Percentiles rank a stretch among this genome's conserved stretches.
Evolutionary conservation across 768 basidiomycete genomes (phyloP).

Genomic region (Rhizopogon sp.): DNA sequence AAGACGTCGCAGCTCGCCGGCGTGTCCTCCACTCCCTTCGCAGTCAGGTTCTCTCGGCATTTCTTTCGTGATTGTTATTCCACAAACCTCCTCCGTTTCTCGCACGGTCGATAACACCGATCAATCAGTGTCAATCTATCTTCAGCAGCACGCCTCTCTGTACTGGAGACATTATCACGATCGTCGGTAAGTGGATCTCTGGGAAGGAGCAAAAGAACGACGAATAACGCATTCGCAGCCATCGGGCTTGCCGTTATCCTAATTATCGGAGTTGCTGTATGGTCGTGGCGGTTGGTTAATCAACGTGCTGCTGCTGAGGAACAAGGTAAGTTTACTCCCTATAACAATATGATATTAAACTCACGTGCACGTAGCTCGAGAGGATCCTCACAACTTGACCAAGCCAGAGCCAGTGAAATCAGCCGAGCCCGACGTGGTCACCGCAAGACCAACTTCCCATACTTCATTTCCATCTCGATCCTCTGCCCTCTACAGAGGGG

Average conservation of each 20-base stretch:
- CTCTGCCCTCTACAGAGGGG: not conserved
- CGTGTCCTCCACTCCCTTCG: not conserved
- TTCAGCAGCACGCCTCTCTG: slow-evolving; percentile 11
- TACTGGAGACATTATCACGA: slow-evolving; percentile 17
- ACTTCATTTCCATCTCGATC: not conserved
- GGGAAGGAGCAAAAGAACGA: not conserved
- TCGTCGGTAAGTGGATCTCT: slow-evolving; percentile 13
- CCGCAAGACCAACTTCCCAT: slow-evolving; percentile 2
- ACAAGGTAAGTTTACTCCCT: not conserved
- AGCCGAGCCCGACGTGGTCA: slow-evolving; percentile 2
- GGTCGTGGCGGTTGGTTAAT: not conserved
- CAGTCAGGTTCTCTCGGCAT: not conserved
- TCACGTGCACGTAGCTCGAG: not conserved
- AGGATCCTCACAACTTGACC: slow-evolving; percentile 5
- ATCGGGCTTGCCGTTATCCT: not conserved
- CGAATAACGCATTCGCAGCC: not conserved
- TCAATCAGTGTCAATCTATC: slow-evolving; percentile 10
- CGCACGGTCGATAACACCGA: not conserved
- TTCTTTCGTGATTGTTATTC: not conserved
- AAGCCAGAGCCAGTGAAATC: slow-evolving; percentile 7
- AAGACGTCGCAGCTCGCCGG: not conserved
- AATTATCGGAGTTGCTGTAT: not conserved
- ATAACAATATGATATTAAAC: not conserved
- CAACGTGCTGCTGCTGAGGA: not conserved
- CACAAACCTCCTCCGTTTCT: not conserved